Evolutionary conservation across 1,284 basidiomycete species (phyloP).

Genomic region (Apiotrichum montevideense): DNA sequence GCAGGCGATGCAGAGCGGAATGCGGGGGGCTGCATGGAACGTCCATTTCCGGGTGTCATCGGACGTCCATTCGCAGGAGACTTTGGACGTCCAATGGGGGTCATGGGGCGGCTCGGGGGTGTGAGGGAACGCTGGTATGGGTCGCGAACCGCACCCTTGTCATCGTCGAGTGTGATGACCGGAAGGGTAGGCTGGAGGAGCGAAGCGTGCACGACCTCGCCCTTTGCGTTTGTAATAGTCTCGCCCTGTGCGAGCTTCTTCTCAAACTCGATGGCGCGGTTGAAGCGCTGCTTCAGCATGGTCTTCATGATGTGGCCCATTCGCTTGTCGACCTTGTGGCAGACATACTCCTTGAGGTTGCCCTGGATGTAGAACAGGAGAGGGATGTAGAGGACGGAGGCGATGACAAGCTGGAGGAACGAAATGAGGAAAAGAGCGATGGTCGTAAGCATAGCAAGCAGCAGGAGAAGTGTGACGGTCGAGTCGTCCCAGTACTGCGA

Average conservation of each 20-base stretch:
- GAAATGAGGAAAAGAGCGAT: slow-evolving; percentile 80
- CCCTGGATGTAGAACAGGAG: slow-evolving; percentile 91
- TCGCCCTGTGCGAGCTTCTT: slow-evolving; percentile 79
- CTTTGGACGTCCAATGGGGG: neutral
- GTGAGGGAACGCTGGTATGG: too few species aligned
- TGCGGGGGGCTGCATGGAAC: too few species aligned
- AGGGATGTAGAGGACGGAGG: slow-evolving; percentile 84
- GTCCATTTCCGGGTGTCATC: too few species aligned
- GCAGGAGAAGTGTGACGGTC: slow-evolving; percentile 62
- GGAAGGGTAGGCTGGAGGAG: slow-evolving; percentile 87
- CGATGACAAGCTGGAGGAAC: slow-evolving; percentile 70
- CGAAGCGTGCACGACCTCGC: slow-evolving; percentile 59
- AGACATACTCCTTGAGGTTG: slow-evolving; percentile 96
- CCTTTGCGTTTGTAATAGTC: slow-evolving; percentile 93
- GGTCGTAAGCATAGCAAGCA: slow-evolving; percentile 84
- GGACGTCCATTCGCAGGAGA: neutral
- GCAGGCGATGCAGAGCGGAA: too few species aligned
- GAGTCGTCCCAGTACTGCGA: slow-evolving; percentile 21
- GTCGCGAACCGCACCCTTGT: slow-evolving; percentile 50
- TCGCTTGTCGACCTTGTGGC: slow-evolving; percentile 98
- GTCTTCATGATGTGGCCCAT: slow-evolving; percentile 90
- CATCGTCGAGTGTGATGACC: slow-evolving; percentile 79
- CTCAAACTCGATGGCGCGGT: slow-evolving; percentile 73
- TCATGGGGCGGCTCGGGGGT: slow-evolving; percentile 1
- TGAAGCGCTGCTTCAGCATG: slow-evolving; percentile 77